These are phyloP conservation scores for Leccinum incarnatum DNA, from an alignment of 768 basidiomycete species.

Conservation along the genomic window DNA sequence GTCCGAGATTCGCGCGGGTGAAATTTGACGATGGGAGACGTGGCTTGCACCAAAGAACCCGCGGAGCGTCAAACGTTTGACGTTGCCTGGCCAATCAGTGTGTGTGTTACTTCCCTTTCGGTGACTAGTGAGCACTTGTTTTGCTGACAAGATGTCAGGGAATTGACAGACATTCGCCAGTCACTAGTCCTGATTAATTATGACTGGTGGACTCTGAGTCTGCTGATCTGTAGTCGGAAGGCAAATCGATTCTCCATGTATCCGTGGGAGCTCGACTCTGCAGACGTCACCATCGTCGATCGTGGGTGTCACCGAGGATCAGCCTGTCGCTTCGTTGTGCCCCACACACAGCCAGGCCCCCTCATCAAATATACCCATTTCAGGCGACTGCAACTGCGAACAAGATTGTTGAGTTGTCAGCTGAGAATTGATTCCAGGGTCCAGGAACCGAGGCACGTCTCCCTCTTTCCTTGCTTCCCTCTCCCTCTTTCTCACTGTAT, in stretches of 20 bases:
- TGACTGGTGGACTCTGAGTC: neutral
- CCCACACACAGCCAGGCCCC: constrained; percentile 1
- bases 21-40: neutral
- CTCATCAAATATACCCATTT: neutral
- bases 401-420: neutral
- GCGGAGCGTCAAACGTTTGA: neutral
- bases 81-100: neutral
- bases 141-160: neutral
- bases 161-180: neutral
- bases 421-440: neutral
- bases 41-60: neutral
- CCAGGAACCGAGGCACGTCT: constrained; percentile 9
- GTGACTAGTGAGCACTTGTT: neutral
- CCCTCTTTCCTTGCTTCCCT: neutral
- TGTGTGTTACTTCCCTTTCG: neutral
- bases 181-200: neutral
- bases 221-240: neutral
- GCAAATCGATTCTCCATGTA: neutral
- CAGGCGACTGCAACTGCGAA: neutral
- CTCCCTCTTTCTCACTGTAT: neutral
- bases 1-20: neutral
- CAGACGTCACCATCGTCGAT: constrained; percentile 7
- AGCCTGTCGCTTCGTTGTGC: neutral
- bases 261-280: neutral
- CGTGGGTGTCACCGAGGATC: neutral